Evolutionary conservation across 352 stramenopile species (phyloP), one percentile per base, ranked within the genome.

Genomic region (Phytophthora agathidicida): DNA sequence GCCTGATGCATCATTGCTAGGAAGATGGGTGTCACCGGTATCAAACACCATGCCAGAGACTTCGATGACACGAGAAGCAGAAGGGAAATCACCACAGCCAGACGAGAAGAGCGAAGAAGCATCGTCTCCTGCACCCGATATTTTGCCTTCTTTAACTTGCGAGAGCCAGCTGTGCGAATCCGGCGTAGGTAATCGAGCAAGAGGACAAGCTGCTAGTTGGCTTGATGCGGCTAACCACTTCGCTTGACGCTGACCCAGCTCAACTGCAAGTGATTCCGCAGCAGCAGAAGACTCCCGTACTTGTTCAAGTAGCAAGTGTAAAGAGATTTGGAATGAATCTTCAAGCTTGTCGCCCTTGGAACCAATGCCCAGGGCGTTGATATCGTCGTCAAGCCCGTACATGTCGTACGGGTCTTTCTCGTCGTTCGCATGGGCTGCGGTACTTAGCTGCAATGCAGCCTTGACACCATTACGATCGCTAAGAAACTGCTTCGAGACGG

Each of bases 141-240:
- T 85, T 62, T 92, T 92, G 1, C 84, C 84, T 60, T 92, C 80
- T 33, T 77, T 80, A 0, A 93, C 74, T 59, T 93, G 84, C 1
- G 70, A 68, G 2, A 91, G 68, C 84, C 84, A 93, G 32, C 84
- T 93, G 39, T 90, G 83, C 2, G 85, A 65, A 36, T 93, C 84
- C 1, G 73, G 65, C 0, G 77, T 88, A 1, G 80, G 64, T 6
- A 73, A 37, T 16, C 70, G 72, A 22, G 65, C 65, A 38, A 90
- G 60, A 6, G 84, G 84, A 27, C 75, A 91, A 7, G 76, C 79
- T 27, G 69, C 69, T 16, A 93, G 51, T 30, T 93, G 84, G 38
- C 80, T 92, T 16, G 78, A 91, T 13, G 88, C 56, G 6, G 82
- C 80, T 7, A 92, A 49, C 84, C 84, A 93, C 35, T 77, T 80